Evolutionary conservation across 371 early-diverging fungal genomes (phyloP).

Genomic region (Mucor lusitanicus): DNA sequence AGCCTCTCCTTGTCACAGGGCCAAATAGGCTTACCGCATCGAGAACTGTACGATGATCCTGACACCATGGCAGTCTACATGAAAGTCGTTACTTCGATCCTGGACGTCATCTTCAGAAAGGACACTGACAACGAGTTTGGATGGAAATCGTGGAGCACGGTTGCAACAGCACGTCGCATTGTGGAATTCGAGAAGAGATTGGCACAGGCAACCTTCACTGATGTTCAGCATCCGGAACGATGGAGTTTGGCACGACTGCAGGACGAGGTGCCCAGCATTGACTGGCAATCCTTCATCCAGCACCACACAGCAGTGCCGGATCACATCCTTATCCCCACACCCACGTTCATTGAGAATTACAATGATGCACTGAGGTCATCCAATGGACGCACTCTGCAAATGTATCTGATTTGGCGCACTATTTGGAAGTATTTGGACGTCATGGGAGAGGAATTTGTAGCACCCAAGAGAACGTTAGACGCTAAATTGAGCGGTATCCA

Average conservation of each 20-base stretch:
- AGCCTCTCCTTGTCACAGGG: slow-evolving; percentile 38
- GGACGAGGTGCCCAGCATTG: slow-evolving; percentile 36
- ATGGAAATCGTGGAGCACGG: slow-evolving; percentile 34
- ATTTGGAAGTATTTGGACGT: slow-evolving; percentile 36
- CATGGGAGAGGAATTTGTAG: slow-evolving; percentile 28
- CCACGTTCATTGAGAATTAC: neutral
- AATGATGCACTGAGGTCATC: slow-evolving; percentile 9
- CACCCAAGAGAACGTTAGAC: slow-evolving; percentile 25
- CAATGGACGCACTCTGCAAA: slow-evolving; percentile 34
- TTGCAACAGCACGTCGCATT: slow-evolving; percentile 47
- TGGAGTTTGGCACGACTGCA: slow-evolving; percentile 34
- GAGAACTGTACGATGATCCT: slow-evolving; percentile 50
- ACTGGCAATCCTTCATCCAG: slow-evolving; percentile 41
- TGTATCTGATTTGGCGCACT: slow-evolving; percentile 46
- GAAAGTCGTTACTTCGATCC: slow-evolving; percentile 30
- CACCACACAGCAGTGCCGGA: slow-evolving; percentile 24
- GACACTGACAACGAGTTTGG: slow-evolving; percentile 34
- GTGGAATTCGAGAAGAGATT: slow-evolving; percentile 53
- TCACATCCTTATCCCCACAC: slow-evolving; percentile 27
- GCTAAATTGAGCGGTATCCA: slow-evolving; percentile 42
- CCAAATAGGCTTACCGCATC: slow-evolving; percentile 54
- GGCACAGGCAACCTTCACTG: slow-evolving; percentile 14
- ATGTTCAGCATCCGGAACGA: neutral
- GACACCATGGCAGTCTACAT: slow-evolving; percentile 29
- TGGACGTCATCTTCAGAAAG: slow-evolving; percentile 24